Percentiles rank a stretch among this genome's conserved stretches.
Conservation (phyloP, 345 rosid genomes). For the Eucalyptus cloeziana region DNA sequence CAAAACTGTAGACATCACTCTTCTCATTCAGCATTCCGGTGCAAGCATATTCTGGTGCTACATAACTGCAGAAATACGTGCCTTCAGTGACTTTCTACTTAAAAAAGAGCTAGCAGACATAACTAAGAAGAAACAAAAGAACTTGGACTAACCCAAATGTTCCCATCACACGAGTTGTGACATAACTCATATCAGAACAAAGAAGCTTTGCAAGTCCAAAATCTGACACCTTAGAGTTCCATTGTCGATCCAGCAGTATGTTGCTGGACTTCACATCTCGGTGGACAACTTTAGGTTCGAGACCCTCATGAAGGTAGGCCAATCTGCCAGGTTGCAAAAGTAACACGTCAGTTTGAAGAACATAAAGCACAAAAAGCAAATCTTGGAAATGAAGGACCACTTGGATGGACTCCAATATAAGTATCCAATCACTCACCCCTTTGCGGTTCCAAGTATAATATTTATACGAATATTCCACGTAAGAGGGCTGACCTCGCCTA, state of each 20-base stretch:
- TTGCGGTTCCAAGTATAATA: slow-evolving; percentile 83
- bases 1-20: slow-evolving; percentile 91
- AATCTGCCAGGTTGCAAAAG: slow-evolving; percentile 24
- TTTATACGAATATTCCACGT: slow-evolving; percentile 92
- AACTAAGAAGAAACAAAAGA: neutral
- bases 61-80: slow-evolving; percentile 36
- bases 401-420: neutral
- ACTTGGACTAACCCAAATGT: slow-evolving; percentile 68
- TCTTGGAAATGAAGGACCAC: neutral
- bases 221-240: slow-evolving; percentile 92
- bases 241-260: slow-evolving; percentile 79
- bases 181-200: slow-evolving; percentile 72
- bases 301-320: slow-evolving; percentile 98
- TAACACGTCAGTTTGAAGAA: neutral
- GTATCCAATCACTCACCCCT: slow-evolving; percentile 36
- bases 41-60: slow-evolving; percentile 97
- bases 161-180: slow-evolving; percentile 96
- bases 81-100: neutral
- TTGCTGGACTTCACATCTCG: slow-evolving; percentile 89
- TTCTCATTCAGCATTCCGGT: slow-evolving; percentile 95
- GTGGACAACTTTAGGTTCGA: slow-evolving; percentile 96
- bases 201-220: slow-evolving; percentile 95
- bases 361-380: neutral
- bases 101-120: neutral
- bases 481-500: slow-evolving; percentile 73